phyloP scores from a whole-genome alignment of 257 asterid genomes.

The Rauvolfia tetraphylla region DNA sequence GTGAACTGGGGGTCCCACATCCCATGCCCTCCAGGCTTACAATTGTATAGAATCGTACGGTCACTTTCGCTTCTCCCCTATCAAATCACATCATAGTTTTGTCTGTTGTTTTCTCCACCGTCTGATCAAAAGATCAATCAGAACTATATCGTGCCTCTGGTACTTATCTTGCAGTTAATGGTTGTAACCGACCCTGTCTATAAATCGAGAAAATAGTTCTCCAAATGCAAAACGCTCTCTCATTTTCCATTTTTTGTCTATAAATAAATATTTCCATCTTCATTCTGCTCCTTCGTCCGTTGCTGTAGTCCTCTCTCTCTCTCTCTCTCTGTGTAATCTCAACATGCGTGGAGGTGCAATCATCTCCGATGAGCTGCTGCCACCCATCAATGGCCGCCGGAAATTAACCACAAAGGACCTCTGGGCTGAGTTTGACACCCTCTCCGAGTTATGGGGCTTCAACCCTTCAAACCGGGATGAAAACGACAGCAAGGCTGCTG shows the following conservation, averaged over 20 bases:
- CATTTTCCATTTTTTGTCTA: too few species aligned
- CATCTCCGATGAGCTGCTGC: conserved; percentile 52
- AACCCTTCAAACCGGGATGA: conserved; percentile 29
- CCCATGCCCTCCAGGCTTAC: background rate
- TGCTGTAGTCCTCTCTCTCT: too few species aligned
- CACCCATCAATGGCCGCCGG: conserved; percentile 42
- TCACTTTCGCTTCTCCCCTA: background rate
- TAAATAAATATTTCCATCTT: too few species aligned
- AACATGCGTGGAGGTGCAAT: conserved; percentile 88
- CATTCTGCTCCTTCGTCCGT: too few species aligned
- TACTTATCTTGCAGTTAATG: too few species aligned
- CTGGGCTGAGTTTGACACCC: conserved; percentile 64
- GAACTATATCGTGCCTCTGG: too few species aligned
- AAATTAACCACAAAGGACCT: conserved; percentile 46
- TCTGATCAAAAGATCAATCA: too few species aligned
- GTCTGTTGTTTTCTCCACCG: background rate
- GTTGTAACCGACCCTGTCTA: too few species aligned
- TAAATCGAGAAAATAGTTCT: too few species aligned
- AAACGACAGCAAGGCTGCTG: background rate
- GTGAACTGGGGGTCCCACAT: background rate
- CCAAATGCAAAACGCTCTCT: too few species aligned
- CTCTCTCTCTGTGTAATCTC: background rate
- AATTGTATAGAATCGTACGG: background rate
- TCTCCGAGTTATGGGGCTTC: conserved; percentile 64
- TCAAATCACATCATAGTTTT: background rate